phyloP scores from a whole-genome alignment of 2,329 filamentous ascomycete genomes.

The Xylaria digitata region DNA sequence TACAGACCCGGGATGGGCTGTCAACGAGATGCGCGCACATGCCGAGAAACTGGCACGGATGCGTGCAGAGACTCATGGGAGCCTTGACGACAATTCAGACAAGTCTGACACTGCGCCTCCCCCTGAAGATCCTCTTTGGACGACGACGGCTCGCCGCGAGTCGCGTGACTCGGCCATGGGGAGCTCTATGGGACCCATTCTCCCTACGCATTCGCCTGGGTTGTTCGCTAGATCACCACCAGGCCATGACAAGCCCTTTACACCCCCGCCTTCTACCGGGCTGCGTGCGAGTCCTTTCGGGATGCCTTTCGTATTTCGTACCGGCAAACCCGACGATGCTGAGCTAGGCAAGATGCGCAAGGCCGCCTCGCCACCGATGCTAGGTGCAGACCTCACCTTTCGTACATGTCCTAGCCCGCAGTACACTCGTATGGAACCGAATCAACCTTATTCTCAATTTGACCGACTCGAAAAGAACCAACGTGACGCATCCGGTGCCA shows the following conservation, averaged over 20 bases:
- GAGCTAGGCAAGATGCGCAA: constrained; percentile 61
- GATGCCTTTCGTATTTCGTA: constrained; percentile 58
- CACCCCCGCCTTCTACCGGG: constrained; percentile 52
- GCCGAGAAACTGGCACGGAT: constrained; percentile 71
- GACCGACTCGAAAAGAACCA: constrained; percentile 60
- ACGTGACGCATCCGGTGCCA: constrained; percentile 66
- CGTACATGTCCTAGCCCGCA: constrained; percentile 85
- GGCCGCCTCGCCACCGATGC: constrained; percentile 82
- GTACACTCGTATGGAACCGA: constrained; percentile 83
- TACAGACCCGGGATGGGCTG: constrained; percentile 76
- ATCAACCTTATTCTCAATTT: constrained; percentile 67
- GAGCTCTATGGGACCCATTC: constrained; percentile 42
- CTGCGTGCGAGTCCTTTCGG: constrained; percentile 57
- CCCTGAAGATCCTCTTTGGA: constrained; percentile 49
- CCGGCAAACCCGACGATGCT: constrained; percentile 53
- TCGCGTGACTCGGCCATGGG: constrained; percentile 45
- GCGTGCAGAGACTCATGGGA: constrained; percentile 53
- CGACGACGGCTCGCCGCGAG: constrained; percentile 43
- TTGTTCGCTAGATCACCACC: constrained; percentile 41
- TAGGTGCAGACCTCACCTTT: constrained; percentile 83
- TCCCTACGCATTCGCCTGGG: constrained; percentile 43
- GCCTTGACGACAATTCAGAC: constrained; percentile 48
- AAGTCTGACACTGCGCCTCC: constrained; percentile 46
- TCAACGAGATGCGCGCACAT: constrained; percentile 83
- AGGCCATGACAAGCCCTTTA: constrained; percentile 38